Evolutionary conservation across 1,139 yeast genomes (phyloP).

Genomic region (Lodderomyces jiufengensis): DNA sequence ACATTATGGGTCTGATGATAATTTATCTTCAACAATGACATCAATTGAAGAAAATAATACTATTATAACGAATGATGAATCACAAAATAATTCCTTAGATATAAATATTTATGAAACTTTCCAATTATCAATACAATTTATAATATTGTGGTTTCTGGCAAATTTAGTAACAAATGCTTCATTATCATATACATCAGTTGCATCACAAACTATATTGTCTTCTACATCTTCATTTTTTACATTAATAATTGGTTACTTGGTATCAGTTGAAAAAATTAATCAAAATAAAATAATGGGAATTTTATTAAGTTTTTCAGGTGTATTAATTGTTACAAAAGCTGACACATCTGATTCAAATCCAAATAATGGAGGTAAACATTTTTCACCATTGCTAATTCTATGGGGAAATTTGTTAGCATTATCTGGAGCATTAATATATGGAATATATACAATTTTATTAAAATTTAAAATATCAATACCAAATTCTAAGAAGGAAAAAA

Average conservation of each 20-base stretch:
- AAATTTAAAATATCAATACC: constrained; percentile 57
- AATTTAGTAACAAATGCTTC: constrained; percentile 87
- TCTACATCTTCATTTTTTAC: constrained; percentile 94
- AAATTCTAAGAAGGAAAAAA: constrained; percentile 56
- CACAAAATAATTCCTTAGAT: constrained; percentile 13
- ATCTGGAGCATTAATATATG: constrained; percentile 81
- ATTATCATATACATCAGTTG: constrained; percentile 82
- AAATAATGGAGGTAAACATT: constrained; percentile 13
- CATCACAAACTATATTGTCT: constrained; percentile 86
- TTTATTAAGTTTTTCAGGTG: constrained; percentile 72
- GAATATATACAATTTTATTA: constrained; percentile 83
- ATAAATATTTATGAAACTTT: constrained; percentile 48
- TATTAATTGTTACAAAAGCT: constrained; percentile 67
- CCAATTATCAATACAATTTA: constrained; percentile 71
- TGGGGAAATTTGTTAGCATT: constrained; percentile 80
- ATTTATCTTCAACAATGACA: constrained; percentile 4
- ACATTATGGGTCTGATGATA: constrained; percentile 18
- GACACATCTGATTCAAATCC: constrained; percentile 38
- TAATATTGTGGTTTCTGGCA: constrained; percentile 85
- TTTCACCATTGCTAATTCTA: constrained; percentile 42
- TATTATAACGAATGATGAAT: constrained; percentile 8
- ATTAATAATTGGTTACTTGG: constrained; percentile 71
- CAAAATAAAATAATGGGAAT: constrained; percentile 64
- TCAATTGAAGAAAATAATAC: constrained; percentile 2
- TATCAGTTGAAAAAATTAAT: constrained; percentile 67